A percentile compares a stretch with the other conserved stretches of the same genome.
These are phyloP conservation scores for Pythium pyrilobum DNA, from an alignment of 352 stramenopile species.

Conservation along the genomic window DNA sequence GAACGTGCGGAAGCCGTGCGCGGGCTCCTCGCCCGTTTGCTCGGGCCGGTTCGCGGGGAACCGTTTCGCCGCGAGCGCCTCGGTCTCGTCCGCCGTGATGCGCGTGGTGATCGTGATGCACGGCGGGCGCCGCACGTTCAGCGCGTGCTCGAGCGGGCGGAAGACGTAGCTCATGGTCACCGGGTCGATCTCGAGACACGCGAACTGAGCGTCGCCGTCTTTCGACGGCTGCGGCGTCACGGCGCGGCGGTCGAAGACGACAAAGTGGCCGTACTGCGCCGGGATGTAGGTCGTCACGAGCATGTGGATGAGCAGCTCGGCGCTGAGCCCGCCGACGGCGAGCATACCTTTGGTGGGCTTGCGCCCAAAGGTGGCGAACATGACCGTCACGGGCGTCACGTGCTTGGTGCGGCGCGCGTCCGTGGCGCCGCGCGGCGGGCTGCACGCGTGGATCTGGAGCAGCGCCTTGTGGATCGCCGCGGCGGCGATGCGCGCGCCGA, in stretches of 20 bases:
- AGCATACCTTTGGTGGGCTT: conserved; percentile 80
- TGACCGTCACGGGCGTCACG: conserved; percentile 68
- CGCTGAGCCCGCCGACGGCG: conserved; percentile 77
- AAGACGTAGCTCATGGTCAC: conserved; percentile 49
- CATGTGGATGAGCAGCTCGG: conserved; percentile 87
- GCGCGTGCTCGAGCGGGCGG: conserved; percentile 77
- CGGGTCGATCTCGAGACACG: conserved; percentile 40
- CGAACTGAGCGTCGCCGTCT: conserved; percentile 40
- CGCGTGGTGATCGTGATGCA: conserved; percentile 72
- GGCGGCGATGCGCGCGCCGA: conserved; percentile 43
- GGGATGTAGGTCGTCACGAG: conserved; percentile 90
- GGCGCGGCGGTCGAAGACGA: conserved; percentile 75
- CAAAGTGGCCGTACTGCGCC: conserved; percentile 90
- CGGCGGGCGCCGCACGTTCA: conserved; percentile 83
- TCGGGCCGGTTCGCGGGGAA: conserved; percentile 82
- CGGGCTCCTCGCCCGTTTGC: conserved; percentile 87
- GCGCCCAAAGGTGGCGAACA: conserved; percentile 88
- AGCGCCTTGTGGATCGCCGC: conserved; percentile 50
- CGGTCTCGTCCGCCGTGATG: conserved; percentile 16
- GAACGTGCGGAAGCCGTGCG: conserved; percentile 88
- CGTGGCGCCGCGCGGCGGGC: conserved; percentile 42
- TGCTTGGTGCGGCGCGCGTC: conserved; percentile 75
- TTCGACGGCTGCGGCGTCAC: conserved; percentile 40
- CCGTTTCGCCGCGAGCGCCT: conserved; percentile 17
- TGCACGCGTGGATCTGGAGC: conserved; percentile 67